Evolutionary conservation across 2,329 filamentous ascomycete species (phyloP).

Genomic region (Teratosphaeria gauchensis): DNA sequence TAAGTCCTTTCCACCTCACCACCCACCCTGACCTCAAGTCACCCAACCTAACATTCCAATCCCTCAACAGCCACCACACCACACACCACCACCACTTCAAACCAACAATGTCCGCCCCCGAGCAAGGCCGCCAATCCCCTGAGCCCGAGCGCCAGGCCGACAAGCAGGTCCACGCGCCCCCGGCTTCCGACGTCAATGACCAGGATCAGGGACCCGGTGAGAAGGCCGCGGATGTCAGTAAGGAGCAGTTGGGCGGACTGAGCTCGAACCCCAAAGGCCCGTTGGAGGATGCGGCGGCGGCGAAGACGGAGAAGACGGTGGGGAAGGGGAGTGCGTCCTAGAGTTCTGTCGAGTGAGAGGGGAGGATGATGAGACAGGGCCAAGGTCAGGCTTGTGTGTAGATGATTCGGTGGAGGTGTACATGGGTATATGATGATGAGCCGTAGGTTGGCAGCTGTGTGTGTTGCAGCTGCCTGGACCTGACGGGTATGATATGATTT

Average conservation of each 20-base stretch:
- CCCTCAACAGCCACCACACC: neutral
- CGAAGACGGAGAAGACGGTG: slow-evolving; percentile 49
- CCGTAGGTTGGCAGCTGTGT: no score
- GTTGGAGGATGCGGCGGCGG: slow-evolving; percentile 51
- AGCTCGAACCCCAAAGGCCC: slow-evolving; percentile 57
- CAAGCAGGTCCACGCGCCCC: slow-evolving; percentile 51
- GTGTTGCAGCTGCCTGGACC: no score
- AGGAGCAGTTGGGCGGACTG: slow-evolving; percentile 46
- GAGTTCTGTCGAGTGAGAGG: neutral
- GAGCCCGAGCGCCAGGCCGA: slow-evolving; percentile 58
- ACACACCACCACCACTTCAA: neutral
- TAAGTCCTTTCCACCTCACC: neutral
- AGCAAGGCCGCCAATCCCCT: slow-evolving; percentile 64
- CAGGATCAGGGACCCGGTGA: slow-evolving; percentile 32
- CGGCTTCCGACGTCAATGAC: slow-evolving; percentile 50
- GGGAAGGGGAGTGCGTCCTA: neutral
- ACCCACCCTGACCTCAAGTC: neutral
- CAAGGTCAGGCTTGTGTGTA: no score
- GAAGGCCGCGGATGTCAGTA: slow-evolving; percentile 41
- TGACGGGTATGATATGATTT: slow-evolving; percentile 1
- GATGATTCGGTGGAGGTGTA: no score
- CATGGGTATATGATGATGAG: no score
- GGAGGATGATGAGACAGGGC: neutral
- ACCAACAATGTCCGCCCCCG: slow-evolving; percentile 54
- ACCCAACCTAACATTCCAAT: neutral